Conservation (phyloP, 495 filamentous ascomycete genomes). For the Podospora sp. region DNA sequence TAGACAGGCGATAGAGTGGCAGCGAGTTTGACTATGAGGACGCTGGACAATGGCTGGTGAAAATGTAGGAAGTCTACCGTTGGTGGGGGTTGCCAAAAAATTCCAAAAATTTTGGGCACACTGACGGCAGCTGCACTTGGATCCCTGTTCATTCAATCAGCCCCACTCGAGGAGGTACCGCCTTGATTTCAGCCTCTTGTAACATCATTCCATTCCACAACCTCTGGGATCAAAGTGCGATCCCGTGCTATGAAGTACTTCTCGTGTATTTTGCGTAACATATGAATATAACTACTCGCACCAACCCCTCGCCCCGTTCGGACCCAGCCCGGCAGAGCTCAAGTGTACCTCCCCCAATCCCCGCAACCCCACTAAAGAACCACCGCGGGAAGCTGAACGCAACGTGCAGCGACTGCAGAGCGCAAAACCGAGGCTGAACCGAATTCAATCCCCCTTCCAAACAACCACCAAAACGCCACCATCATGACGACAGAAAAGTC, state of each 20-base stretch:
- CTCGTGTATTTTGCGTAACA: too few relatives aligned
- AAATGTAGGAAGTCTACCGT: conserved; percentile 12
- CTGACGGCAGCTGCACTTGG: not conserved
- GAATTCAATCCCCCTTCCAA: too few relatives aligned
- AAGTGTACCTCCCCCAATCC: too few relatives aligned
- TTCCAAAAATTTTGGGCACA: conserved; percentile 27
- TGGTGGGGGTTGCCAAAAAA: conserved; percentile 29
- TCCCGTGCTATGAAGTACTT: too few relatives aligned
- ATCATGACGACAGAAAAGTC: conserved; percentile 53
- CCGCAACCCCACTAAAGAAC: conserved; percentile 9
- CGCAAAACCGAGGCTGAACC: conserved; percentile 23
- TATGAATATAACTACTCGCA: too few relatives aligned
- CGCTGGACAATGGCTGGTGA: conserved; percentile 16
- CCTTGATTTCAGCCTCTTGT: not conserved
- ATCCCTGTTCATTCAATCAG: conserved; percentile 3
- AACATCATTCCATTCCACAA: not conserved
- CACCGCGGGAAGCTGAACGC: too few relatives aligned
- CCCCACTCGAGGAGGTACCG: not conserved
- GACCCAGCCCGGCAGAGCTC: too few relatives aligned
- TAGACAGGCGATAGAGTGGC: not conserved
- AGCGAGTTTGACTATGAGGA: not conserved
- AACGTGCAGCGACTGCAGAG: too few relatives aligned
- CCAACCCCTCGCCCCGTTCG: too few relatives aligned
- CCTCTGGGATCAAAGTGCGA: too few relatives aligned
- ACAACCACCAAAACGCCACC: not conserved